These are phyloP conservation scores for Anisogramma anomala DNA, from an alignment of 2,329 filamentous ascomycete genomes.

Conservation along the genomic window DNA sequence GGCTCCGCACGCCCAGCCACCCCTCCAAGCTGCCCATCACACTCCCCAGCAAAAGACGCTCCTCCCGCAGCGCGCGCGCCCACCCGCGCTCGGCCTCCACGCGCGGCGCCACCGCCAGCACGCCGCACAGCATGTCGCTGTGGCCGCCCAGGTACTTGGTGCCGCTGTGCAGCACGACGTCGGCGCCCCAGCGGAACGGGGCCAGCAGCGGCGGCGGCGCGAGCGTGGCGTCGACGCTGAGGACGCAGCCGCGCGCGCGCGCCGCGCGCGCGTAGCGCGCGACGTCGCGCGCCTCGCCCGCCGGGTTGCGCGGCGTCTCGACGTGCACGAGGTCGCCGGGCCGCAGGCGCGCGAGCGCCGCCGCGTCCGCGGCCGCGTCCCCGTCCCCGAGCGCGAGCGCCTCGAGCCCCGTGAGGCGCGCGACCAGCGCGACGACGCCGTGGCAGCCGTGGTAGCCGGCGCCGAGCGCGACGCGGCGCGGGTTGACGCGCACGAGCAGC, in stretches of 20 bases:
- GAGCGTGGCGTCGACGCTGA: constrained; percentile 87
- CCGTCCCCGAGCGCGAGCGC: constrained; percentile 53
- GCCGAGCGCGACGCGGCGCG: constrained; percentile 67
- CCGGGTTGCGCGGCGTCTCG: constrained; percentile 89
- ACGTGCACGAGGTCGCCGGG: constrained; percentile 78
- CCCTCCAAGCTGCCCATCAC: constrained; percentile 85
- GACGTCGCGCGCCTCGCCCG: constrained; percentile 69
- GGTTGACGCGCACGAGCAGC: constrained; percentile 72
- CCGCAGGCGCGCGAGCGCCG: constrained; percentile 47
- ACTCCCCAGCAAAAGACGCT: constrained; percentile 66
- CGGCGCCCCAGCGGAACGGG: constrained; percentile 69
- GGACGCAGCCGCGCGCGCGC: constrained; percentile 56
- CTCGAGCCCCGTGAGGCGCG: constrained; percentile 63
- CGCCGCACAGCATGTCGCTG: constrained; percentile 83
- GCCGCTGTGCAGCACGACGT: constrained; percentile 82
- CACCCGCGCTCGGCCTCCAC: constrained; percentile 34
- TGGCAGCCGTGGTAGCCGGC: constrained; percentile 91
- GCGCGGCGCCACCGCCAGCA: constrained; percentile 53
- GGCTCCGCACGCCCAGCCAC: constrained; percentile 79
- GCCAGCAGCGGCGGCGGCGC: constrained; percentile 82
- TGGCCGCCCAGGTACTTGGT: constrained; percentile 97
- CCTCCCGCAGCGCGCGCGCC: constrained; percentile 48
- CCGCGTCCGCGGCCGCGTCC: constrained; percentile 28
- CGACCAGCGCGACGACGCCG: constrained; percentile 63
- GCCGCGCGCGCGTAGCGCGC: constrained; percentile 60